Conservation (phyloP, 371 early-diverging fungal species). For the Dichotomocladium elegans region DNA sequence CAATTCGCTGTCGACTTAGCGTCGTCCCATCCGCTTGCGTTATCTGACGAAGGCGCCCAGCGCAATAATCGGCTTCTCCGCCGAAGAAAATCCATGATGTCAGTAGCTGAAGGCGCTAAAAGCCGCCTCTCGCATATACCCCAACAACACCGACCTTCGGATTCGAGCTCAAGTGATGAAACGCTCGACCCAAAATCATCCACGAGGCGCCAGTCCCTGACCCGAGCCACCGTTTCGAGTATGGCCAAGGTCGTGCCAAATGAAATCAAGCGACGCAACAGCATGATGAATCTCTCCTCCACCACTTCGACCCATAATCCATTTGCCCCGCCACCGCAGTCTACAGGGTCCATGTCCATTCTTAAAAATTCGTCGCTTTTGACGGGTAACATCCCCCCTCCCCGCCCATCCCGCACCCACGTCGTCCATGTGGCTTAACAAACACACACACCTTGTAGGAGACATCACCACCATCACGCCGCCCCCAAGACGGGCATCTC, state of each 20-base stretch:
- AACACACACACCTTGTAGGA: no score
- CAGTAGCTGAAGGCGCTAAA: not conserved
- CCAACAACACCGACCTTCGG: constrained; percentile 5
- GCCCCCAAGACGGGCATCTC: no score
- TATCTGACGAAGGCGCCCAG: not conserved
- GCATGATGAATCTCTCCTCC: constrained; percentile 1
- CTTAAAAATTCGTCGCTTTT: no score
- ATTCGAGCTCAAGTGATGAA: constrained; percentile 3
- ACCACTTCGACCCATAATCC: not conserved
- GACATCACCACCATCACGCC: no score
- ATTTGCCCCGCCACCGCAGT: no score
- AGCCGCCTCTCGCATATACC: constrained; percentile 9
- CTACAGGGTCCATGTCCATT: no score
- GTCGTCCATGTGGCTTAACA: no score
- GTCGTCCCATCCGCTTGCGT: not conserved
- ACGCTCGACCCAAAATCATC: not conserved
- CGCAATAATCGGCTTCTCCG: not conserved
- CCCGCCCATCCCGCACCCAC: not conserved
- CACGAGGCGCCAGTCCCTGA: constrained; percentile 13
- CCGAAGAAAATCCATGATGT: not conserved
- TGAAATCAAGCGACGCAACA: not conserved
- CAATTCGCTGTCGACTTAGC: not conserved
- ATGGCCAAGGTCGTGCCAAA: constrained; percentile 18
- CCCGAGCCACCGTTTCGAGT: constrained; percentile 16
- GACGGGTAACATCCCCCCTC: no score